Evolutionary conservation across 495 filamentous ascomycete species (phyloP), one percentile per base, ranked within the genome.

Genomic region (Xylaria acuta): DNA sequence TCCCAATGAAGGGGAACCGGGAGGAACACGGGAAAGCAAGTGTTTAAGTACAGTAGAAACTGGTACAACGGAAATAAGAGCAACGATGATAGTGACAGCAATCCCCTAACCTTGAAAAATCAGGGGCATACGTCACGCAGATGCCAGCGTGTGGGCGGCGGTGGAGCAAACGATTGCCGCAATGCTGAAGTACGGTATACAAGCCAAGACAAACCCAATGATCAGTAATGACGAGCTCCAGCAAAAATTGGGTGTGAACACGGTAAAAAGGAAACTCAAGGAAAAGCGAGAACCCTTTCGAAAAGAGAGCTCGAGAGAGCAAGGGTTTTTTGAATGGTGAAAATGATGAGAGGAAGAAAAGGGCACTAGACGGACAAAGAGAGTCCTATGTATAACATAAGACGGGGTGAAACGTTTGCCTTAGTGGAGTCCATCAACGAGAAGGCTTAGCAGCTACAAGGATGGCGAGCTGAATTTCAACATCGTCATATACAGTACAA

Each of bases 361-460:
- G 60, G 38, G 22, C 1, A 30, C 1, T 40, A 38, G 58, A 22
- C n/a, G 58, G 32, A 60, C 58, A 60, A 60, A 60, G 34, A 60
- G 32, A 30, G 2, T 38, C 20, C 34, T 38, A 60, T 60, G 12
- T 43, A 43, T 43, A 30, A 64, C 58, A 25, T 64, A 64, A 43
- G 58, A 60, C 58, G 58, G 58, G n/a, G 38, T 60, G 58, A 60
- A 60, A 60, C 58, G 32, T 38, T 60, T 60, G 58, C 58, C 32
- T 32, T 38, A 60, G 58, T 60, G 58, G 58, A 60, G 58, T 32
- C 58, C 58, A 40, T 34, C 58, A 38, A 59, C 18, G n/a, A 38
- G 56, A 60, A 60, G 58, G 58, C 58, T 60, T 60, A 60, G 58
- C 58, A 60, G 58, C 58, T 60, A 38, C 58, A 60, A 38, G 58